phyloP scores from a whole-genome alignment of 2,329 filamentous ascomycete genomes.

The Diaporthe sp. region DNA sequence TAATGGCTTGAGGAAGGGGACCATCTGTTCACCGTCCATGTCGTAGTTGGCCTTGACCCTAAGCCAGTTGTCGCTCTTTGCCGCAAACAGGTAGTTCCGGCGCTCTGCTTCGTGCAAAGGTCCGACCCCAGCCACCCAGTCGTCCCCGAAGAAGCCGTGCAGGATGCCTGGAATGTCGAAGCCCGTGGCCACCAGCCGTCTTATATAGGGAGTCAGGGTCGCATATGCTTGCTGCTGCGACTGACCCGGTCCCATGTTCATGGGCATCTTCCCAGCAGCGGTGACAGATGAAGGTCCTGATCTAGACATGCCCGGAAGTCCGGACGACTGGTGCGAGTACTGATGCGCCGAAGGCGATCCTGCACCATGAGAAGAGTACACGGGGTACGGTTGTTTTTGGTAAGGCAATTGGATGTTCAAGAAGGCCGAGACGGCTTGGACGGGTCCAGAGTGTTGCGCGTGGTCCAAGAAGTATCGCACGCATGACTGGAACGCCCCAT shows the following conservation, averaged over 20 bases:
- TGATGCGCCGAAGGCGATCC: slow-evolving; percentile 49
- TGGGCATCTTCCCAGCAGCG: slow-evolving; percentile 26
- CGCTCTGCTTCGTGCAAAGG: slow-evolving; percentile 89
- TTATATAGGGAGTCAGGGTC: slow-evolving; percentile 88
- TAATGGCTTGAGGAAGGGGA: slow-evolving; percentile 90
- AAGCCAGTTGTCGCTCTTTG: slow-evolving; percentile 92
- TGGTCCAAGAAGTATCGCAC: slow-evolving; percentile 92
- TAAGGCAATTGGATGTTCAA: slow-evolving; percentile 93
- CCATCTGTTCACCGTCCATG: slow-evolving; percentile 82
- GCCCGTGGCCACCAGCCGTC: slow-evolving; percentile 89
- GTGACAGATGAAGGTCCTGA: slow-evolving; percentile 34
- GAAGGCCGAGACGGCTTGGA: slow-evolving; percentile 90
- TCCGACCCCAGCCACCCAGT: slow-evolving; percentile 85
- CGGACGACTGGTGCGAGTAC: slow-evolving; percentile 48
- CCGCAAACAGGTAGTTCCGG: slow-evolving; percentile 93
- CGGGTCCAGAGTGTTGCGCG: slow-evolving; percentile 84
- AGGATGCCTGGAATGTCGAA: slow-evolving; percentile 90
- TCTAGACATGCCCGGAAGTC: slow-evolving; percentile 45
- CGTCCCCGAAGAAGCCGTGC: slow-evolving; percentile 96
- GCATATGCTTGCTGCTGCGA: slow-evolving; percentile 54
- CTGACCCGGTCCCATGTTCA: slow-evolving; percentile 32
- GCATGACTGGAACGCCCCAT: slow-evolving; percentile 90
- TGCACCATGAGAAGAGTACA: slow-evolving; percentile 54
- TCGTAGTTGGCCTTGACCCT: slow-evolving; percentile 93
- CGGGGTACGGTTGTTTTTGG: slow-evolving; percentile 70